Evolutionary conservation across 768 basidiomycete species (phyloP).

Genomic region (Butyriboletus loyo): DNA sequence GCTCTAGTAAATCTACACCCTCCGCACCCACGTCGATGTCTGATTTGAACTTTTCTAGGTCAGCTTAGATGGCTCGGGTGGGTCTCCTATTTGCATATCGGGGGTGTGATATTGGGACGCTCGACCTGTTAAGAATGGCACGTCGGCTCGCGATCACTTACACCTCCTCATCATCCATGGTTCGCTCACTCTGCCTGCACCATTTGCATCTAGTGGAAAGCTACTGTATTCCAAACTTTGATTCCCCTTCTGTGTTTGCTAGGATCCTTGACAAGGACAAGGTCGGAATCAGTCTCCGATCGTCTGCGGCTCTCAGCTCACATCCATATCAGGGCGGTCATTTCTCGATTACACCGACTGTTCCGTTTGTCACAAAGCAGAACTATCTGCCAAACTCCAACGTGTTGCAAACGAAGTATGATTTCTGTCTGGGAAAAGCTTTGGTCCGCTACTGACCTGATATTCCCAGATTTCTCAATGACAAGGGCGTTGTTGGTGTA

Average conservation of each 20-base stretch:
- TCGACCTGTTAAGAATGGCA: neutral
- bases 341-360: constrained; percentile 79
- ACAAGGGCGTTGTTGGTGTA: constrained; percentile 80
- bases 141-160: neutral
- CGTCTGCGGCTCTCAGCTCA: neutral
- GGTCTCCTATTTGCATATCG: constrained; percentile 20
- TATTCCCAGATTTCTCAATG: constrained; percentile 66
- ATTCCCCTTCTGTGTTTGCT: constrained; percentile 90
- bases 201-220: constrained; percentile 62
- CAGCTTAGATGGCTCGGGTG: constrained; percentile 80
- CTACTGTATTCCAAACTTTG: constrained; percentile 91
- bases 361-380: constrained; percentile 72
- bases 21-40: neutral
- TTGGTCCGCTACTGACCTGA: neutral
- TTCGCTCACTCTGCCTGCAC: constrained; percentile 3
- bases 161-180: neutral
- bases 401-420: constrained; percentile 78
- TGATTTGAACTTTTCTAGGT: constrained; percentile 35
- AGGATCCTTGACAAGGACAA: constrained; percentile 86
- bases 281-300: constrained; percentile 22
- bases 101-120: neutral
- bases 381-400: constrained; percentile 82
- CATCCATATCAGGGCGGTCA: constrained; percentile 67
- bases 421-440: neutral
- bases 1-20: constrained; percentile 48